Evolutionary conservation across 306 rosid species (phyloP).

Genomic region (Aeschynomene evenia): DNA sequence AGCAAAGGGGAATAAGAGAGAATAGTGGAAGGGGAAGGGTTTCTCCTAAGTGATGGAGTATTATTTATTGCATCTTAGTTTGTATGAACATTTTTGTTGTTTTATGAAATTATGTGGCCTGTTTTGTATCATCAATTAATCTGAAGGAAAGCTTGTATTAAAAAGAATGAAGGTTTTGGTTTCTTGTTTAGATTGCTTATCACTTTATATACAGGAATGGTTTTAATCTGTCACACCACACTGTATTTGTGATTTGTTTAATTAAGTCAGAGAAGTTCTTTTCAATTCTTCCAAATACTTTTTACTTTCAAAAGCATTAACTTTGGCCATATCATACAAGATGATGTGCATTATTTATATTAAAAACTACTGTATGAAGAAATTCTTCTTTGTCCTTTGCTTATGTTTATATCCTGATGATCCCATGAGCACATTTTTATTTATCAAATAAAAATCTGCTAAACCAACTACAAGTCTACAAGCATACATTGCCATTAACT

Average conservation of each 20-base stretch:
- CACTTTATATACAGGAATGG: neutral
- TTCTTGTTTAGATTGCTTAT: neutral
- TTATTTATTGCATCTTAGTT: neutral
- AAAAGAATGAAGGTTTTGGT: neutral
- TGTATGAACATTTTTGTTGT: neutral
- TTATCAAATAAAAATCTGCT: neutral
- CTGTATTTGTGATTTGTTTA: neutral
- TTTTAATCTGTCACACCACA: neutral
- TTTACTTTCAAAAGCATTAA: neutral
- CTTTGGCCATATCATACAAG: neutral
- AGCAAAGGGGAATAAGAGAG: conserved; percentile 75
- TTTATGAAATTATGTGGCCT: neutral
- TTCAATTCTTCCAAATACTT: neutral
- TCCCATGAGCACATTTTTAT: neutral
- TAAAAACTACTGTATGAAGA: too few relatives aligned
- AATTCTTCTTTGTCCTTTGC: neutral
- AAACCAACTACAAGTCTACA: neutral
- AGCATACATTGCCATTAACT: neutral
- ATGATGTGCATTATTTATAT: neutral
- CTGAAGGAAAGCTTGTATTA: neutral
- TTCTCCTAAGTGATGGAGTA: conserved; percentile 25
- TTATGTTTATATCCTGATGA: neutral
- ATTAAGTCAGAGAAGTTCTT: neutral
- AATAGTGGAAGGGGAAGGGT: conserved; percentile 94
- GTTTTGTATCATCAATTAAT: neutral